phyloP scores from a whole-genome alignment of 805 yeast species.

The Cyberlindnera mississippiensis region DNA sequence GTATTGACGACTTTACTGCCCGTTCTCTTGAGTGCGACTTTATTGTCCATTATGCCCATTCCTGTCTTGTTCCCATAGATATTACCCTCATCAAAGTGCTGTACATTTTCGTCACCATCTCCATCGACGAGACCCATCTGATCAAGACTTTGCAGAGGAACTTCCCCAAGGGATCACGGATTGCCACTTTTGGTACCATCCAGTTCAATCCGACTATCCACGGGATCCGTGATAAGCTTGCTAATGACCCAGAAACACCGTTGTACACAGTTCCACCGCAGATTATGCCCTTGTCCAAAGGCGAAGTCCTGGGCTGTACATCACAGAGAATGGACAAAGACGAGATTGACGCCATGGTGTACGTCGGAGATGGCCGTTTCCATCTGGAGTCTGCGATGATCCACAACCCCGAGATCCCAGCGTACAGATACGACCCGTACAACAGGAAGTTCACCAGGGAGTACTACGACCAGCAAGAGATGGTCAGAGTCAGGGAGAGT shows the following conservation, averaged over 20 bases:
- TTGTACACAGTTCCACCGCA: conserved; percentile 81
- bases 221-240: conserved; percentile 59
- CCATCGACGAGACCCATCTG: conserved; percentile 79
- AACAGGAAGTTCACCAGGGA: conserved; percentile 88
- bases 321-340: conserved; percentile 71
- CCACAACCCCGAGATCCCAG: conserved; percentile 90
- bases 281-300: conserved; percentile 86
- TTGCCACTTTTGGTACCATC: conserved; percentile 92
- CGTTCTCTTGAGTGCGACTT: conserved; percentile 90
- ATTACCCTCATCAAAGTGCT: conserved; percentile 85
- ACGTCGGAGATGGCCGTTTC: conserved; percentile 94
- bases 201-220: conserved; percentile 96
- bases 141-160: conserved; percentile 71
- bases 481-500: conserved; percentile 66
- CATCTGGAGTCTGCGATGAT: conserved; percentile 96
- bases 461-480: conserved; percentile 79
- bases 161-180: conserved; percentile 55
- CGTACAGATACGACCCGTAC: conserved; percentile 93
- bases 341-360: conserved; percentile 75
- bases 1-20: conserved; percentile 96
- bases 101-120: conserved; percentile 93
- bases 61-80: conserved; percentile 94
- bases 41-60: conserved; percentile 94
- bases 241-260: conserved; percentile 40
- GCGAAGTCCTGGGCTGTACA: conserved; percentile 95